Evolutionary conservation across 2,329 filamentous ascomycete genomes (phyloP), one percentile per base, ranked within the genome.

Genomic region (Fusarium paranaense): DNA sequence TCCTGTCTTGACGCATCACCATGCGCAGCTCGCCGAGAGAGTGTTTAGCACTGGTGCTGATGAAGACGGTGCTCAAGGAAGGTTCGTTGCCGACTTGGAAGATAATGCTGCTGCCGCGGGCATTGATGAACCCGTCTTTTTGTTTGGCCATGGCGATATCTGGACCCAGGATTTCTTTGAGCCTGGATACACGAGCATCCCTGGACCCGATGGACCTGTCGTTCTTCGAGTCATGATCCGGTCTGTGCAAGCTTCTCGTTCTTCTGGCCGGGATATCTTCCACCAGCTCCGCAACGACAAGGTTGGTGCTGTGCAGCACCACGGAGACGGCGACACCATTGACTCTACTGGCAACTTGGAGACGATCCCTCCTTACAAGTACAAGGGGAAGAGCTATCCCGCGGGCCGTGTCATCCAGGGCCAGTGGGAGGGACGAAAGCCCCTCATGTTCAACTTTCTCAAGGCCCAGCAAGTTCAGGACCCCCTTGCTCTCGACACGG

Each of bases 101-200:
- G 35, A 63, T 4, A 72, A 72, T 3, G 42, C 69, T 2, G 65
- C 56, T 10, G 22, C 4, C 0, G 45, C 69, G 2, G 70, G 70
- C 6, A 66, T 72, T 10, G 72, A 59, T 1, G 70, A 72, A 11
- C 60, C 69, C 2, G 13, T 72, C 0, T 72, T 72, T 33, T 14
- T 72, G 9, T 72, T 72, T 45, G 35, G 47, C 2, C 59, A 70
- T 6, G 54, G 61, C 7, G 70, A 72, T 52, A 62, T 72, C 20
- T 86, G 83, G 84, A 79, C 80, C 0, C 83, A 85, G 59, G 83
- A 86, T 65, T 80, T 82, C 47, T 70, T 85, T 25, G 83, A 85
- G 70, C 80, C 83, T 0, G 83, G 76, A 0, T 86, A 83, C 64
- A 73, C 78, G 0, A 83, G 80, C 56, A 85, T 85, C 62, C 84